phyloP scores from a whole-genome alignment of 352 stramenopile genomes.

The Globisporangium carolinianum region DNA sequence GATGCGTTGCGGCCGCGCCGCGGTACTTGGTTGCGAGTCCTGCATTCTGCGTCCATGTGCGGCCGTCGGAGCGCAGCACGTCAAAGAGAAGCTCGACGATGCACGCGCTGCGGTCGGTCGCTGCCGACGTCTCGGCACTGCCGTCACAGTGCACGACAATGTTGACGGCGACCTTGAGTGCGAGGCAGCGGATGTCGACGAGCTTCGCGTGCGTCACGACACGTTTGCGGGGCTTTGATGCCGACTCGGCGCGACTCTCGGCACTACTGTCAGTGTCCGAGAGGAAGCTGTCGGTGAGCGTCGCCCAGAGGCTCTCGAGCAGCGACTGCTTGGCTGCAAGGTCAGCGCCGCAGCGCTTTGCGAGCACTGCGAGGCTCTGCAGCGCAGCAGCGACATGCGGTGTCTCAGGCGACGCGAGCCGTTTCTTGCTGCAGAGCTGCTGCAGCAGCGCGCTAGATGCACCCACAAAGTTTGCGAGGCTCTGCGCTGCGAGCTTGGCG shows the following conservation, averaged over 20 bases:
- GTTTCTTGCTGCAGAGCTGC: conserved; percentile 50
- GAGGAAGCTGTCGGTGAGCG: conserved; percentile 40
- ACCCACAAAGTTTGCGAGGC: conserved; percentile 42
- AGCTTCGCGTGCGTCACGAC: conserved; percentile 21
- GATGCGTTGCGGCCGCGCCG: conserved; percentile 30
- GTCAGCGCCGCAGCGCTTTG: conserved; percentile 37
- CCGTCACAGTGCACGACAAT: conserved; percentile 37
- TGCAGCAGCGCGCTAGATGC: conserved; percentile 24
- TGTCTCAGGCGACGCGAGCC: conserved; percentile 18
- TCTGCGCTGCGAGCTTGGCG: conserved; percentile 45
- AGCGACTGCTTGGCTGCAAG: conserved; percentile 19
- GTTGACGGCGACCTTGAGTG: conserved; percentile 58
- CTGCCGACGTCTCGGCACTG: conserved; percentile 11
- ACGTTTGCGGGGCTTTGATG: conserved; percentile 10
- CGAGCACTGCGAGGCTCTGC: conserved; percentile 56
- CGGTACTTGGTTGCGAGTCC: conserved; percentile 42
- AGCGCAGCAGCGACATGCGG: conserved; percentile 25
- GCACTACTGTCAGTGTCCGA: conserved; percentile 3
- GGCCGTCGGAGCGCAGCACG: conserved; percentile 54
- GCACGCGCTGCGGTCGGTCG: conserved; percentile 19
- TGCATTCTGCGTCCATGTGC: conserved; percentile 29
- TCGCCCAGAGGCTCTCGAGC: conserved; percentile 34
- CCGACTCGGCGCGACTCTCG: background rate
- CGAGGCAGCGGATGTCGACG: conserved; percentile 45
- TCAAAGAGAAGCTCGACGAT: conserved; percentile 52